Evolutionary conservation across 495 filamentous ascomycete genomes (phyloP), one percentile per base, ranked within the genome.

Genomic region (Talaromyces ruber): DNA sequence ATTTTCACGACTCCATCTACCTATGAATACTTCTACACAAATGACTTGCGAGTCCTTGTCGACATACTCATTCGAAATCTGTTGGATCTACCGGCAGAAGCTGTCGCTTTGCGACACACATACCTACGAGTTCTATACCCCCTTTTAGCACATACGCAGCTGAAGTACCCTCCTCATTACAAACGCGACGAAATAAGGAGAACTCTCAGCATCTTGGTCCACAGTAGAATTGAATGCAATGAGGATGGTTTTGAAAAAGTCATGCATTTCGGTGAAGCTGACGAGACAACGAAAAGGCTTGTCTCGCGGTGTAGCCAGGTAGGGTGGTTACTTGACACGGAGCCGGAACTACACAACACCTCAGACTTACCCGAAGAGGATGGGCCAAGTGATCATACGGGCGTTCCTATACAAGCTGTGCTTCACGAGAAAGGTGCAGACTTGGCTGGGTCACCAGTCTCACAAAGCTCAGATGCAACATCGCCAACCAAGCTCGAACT

Each of bases 11-110:
- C 91, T 12, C 83, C 84, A 4, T 83, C 88, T 28, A 98, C 95
- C 1, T 88, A 92, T 72, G 94, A 98, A 72, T 98, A 98, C 72
- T 98, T 98, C 72, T 98, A 97, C 69, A 96, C 91, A 21, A 98
- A 98, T 71, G 94, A 98, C 68, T 81, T 98, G 7, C 90, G 90
- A 47, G 94, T 98, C 12, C 83, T 98, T 14, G 83, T 98, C 45
- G 94, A 98, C 68, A 93, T 98, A 67, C 89, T 98, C 59, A 91
- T 98, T 61, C 92, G 94, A 37, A 98, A 98, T 66, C 80, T 98
- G 12, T 84, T 98, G 39, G 94, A 98, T 70, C 81, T 98, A 5
- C 93, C 93, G 0, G 86, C 88, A 62, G 90, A 93, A 65, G 81
- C 90, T 59, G 80, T 83, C 58, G 82, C 91, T 8, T 77, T 98